Base-by-base conservation (phyloP, 164 flowering plant species). In the Vitis rotundifolia region DNA sequence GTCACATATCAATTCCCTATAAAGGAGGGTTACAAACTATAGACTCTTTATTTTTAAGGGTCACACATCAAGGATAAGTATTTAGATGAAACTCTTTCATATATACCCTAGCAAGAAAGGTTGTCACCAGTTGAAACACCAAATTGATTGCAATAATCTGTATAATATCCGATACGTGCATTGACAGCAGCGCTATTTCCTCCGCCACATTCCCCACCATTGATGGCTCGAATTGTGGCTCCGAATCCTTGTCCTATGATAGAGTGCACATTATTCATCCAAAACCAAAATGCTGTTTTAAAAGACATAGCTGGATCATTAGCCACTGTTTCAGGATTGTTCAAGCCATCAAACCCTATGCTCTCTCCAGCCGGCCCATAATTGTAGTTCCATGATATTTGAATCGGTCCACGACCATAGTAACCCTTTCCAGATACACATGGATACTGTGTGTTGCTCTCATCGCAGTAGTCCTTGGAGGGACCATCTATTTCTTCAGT, bases 361-460 rank as follows among this genome's bases (percentile, higher is more conserved):
- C 63, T 57, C 15, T 55, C 10, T 53, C 76, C 76, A 1, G 76
- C 76, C 2, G 76, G 71, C 2, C 76, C 76, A 63, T 68, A 73
- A 72, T 68, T 68, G 76, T 31, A 73, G 61, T 73, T 73, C 76
- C 76, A 73, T 10, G 76, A 48, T 11, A 73, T 59, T 22, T 73
- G 76, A 11, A 73, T 55, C 10, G 76, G 76, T 15, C 76, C 76
- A 0, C 76, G 80, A 10, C 44, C 44, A 37, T 37, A 37, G 44
- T 37, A 37, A 37, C 44, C 7, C 44, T 37, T 37, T 37, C 44
- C 7, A 0, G 7, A 6, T 6, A 37, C 44, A 37, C 44, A 37
- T 37, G 44, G 44, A 37, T 37, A 37, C 44, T 37, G 44, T 6
- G 44, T 37, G 44, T 37, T 37, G 5, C 7, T 6, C 44, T 37